Conservation (phyloP, 371 early-diverging fungal genomes). For the Amoeboaphelidium protococcarum region DNA sequence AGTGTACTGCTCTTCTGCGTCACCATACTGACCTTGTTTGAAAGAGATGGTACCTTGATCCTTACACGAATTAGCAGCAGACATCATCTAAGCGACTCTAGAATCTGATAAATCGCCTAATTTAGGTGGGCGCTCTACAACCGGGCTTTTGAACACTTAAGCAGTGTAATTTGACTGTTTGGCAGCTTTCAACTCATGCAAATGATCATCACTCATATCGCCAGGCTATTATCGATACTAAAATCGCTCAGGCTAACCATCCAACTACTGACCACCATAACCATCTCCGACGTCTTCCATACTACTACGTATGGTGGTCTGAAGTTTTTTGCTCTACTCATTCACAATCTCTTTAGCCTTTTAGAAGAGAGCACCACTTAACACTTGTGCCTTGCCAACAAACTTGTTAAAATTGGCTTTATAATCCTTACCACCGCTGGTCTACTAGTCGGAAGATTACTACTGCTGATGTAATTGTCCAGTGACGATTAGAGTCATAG, state of each 20-base stretch:
- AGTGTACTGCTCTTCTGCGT: conserved; percentile 44
- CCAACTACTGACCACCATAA: neutral
- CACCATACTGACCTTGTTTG: conserved; percentile 63
- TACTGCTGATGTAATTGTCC: too few species aligned
- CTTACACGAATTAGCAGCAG: conserved; percentile 14
- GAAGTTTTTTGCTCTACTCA: conserved; percentile 30
- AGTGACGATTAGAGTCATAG: too few species aligned
- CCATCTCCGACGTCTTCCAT: conserved; percentile 3
- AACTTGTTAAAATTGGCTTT: conserved; percentile 6
- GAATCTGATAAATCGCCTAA: too few species aligned
- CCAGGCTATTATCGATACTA: conserved; percentile 1
- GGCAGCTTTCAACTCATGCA: neutral
- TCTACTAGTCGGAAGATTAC: too few species aligned
- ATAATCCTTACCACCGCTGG: conserved; percentile 1
- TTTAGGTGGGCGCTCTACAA: neutral
- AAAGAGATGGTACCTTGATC: conserved; percentile 48
- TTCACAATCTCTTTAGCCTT: conserved; percentile 34
- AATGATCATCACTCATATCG: conserved; percentile 2
- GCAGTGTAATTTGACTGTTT: neutral
- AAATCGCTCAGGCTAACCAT: conserved; percentile 1
- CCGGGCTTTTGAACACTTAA: conserved; percentile 1
- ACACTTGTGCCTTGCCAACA: conserved; percentile 30
- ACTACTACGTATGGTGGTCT: too few species aligned
- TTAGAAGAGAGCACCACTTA: conserved; percentile 27
- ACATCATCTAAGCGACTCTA: neutral